Evolutionary conservation across 2,329 filamentous ascomycete species (phyloP).

Genomic region (Cordyceps tenuipes): DNA sequence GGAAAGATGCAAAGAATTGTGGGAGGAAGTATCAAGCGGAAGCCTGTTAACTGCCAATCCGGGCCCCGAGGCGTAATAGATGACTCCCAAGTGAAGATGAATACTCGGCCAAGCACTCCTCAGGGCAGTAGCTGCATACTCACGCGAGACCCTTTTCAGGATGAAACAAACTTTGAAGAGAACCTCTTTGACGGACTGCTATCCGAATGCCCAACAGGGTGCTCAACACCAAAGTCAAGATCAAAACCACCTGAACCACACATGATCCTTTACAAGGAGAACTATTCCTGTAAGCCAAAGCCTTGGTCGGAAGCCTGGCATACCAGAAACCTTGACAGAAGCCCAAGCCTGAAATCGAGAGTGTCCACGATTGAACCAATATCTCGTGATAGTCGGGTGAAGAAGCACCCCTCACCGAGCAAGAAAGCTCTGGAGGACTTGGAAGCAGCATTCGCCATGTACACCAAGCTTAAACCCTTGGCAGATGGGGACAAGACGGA

Average conservation of each 20-base stretch:
- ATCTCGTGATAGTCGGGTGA: slow-evolving; percentile 17
- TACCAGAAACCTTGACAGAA: not conserved
- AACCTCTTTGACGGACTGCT: slow-evolving; percentile 32
- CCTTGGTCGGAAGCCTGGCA: not conserved
- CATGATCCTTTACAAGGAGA: not conserved
- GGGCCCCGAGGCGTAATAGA: not conserved
- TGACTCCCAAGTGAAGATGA: no score
- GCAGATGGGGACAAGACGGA: slow-evolving; percentile 19
- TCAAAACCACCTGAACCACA: not conserved
- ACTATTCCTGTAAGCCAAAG: not conserved
- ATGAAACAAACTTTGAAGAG: slow-evolving; percentile 29
- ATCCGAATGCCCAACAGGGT: slow-evolving; percentile 26
- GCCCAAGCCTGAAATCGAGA: no score
- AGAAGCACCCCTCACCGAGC: slow-evolving; percentile 39
- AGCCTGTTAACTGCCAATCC: slow-evolving; percentile 18
- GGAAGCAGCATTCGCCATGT: slow-evolving; percentile 27
- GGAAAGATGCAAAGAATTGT: slow-evolving; percentile 27
- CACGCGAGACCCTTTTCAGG: slow-evolving; percentile 19
- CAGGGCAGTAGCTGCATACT: slow-evolving; percentile 15
- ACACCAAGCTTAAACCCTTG: slow-evolving; percentile 18
- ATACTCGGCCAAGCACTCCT: not conserved
- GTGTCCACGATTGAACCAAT: not conserved
- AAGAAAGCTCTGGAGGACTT: slow-evolving; percentile 32
- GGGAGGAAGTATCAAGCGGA: slow-evolving; percentile 22
- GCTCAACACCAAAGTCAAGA: slow-evolving; percentile 29